Conservation (phyloP, 2,329 filamentous ascomycete genomes). For the Penicillium crustosum region DNA sequence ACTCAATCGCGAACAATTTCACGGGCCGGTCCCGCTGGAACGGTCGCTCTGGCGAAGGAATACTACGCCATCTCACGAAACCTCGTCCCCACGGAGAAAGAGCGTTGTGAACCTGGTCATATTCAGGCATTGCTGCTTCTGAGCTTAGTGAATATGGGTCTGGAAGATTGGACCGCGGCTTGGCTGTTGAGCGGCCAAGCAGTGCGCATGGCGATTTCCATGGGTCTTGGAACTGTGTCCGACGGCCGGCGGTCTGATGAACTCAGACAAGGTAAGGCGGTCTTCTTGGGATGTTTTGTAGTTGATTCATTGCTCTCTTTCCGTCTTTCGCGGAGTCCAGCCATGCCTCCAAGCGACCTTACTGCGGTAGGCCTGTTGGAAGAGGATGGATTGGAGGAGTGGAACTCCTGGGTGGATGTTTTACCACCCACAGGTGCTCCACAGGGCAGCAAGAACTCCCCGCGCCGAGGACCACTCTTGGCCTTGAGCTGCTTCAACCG, state of each 20-base stretch:
- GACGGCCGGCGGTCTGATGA: slow-evolving; percentile 34
- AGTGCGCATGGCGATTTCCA: slow-evolving; percentile 47
- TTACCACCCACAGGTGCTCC: slow-evolving; percentile 34
- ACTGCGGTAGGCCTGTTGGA: slow-evolving; percentile 52
- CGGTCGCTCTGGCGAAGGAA: slow-evolving; percentile 31
- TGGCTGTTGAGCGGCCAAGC: slow-evolving; percentile 57
- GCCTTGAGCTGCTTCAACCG: slow-evolving; percentile 56
- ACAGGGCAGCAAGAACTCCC: slow-evolving; percentile 30
- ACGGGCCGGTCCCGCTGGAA: slow-evolving; percentile 18
- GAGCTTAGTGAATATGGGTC: slow-evolving; percentile 51
- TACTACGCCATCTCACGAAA: slow-evolving; percentile 39
- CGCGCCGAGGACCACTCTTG: slow-evolving; percentile 42
- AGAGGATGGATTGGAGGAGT: slow-evolving; percentile 70
- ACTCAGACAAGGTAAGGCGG: slow-evolving; percentile 42
- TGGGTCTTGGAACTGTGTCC: slow-evolving; percentile 34
- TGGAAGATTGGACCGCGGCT: slow-evolving; percentile 49
- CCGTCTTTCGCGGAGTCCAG: slow-evolving; percentile 47
- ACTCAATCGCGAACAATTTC: slow-evolving; percentile 29
- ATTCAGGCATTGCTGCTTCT: slow-evolving; percentile 48
- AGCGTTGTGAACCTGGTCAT: slow-evolving; percentile 43
- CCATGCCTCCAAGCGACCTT: slow-evolving; percentile 50
- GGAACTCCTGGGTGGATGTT: slow-evolving; percentile 66
- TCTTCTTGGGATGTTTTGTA: slow-evolving; percentile 54
- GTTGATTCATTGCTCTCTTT: slow-evolving; percentile 55
- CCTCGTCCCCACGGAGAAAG: slow-evolving; percentile 43